These are phyloP conservation scores for Aspergillus sclerotiicarbonarius DNA, from an alignment of 495 filamentous ascomycete species.

Conservation along the genomic window DNA sequence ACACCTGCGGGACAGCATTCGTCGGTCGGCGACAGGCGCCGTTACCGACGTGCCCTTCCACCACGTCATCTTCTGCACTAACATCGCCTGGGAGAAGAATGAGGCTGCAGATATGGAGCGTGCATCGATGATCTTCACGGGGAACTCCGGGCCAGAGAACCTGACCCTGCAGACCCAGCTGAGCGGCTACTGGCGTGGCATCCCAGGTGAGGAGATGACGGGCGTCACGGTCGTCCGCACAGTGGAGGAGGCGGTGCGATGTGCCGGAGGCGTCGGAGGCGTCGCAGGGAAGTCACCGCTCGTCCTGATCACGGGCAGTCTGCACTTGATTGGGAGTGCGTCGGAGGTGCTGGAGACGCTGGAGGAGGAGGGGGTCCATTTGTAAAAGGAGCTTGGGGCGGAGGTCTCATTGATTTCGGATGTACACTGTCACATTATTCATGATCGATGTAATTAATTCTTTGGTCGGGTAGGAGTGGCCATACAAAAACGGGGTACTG, in stretches of 20 bases:
- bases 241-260: slow-evolving; percentile 70
- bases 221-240: slow-evolving; percentile 57
- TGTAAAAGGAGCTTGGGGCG: no score
- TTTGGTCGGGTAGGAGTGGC: background rate
- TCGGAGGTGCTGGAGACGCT: background rate
- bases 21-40: slow-evolving; percentile 45
- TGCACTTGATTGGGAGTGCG: slow-evolving; percentile 69
- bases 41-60: slow-evolving; percentile 53
- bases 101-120: background rate
- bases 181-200: background rate
- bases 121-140: background rate
- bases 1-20: slow-evolving; percentile 67
- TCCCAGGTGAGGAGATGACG: background rate
- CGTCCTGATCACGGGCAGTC: slow-evolving; percentile 62
- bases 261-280: slow-evolving; percentile 35
- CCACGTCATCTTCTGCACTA: slow-evolving; percentile 75
- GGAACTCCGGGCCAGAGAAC: background rate
- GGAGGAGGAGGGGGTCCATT: background rate
- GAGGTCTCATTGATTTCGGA: background rate
- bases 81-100: slow-evolving; percentile 56
- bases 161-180: background rate
- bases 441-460: no score
- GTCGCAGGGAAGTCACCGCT: background rate
- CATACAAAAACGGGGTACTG: background rate
- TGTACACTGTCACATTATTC: background rate